Percentiles rank a stretch among this genome's conserved stretches.
Evolutionary conservation across 2,329 filamentous ascomycete species (phyloP).

Genomic region (Cryphonectria radicalis): DNA sequence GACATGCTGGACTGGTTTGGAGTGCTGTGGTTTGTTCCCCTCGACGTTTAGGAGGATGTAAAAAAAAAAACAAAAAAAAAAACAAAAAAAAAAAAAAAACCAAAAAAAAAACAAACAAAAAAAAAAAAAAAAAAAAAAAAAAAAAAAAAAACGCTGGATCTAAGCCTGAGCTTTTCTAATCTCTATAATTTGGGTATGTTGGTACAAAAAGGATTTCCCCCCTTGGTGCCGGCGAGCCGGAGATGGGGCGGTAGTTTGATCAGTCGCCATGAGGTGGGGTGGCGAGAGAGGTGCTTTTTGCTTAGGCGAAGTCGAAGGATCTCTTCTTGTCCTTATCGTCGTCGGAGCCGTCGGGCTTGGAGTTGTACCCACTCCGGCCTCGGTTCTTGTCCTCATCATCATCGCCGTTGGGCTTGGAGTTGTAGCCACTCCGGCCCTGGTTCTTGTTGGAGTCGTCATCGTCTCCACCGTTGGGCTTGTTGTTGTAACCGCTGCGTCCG

Average conservation of each 20-base stretch:
- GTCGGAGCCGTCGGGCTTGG: conserved; percentile 31
- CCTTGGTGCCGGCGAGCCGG: conserved; percentile 9
- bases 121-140: too few species aligned
- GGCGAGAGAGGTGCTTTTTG: not conserved
- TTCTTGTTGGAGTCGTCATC: conserved; percentile 41
- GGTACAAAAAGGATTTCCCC: conserved; percentile 15
- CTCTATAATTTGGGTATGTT: conserved; percentile 16
- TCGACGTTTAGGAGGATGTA: too few species aligned
- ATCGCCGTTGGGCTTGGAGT: conserved; percentile 38
- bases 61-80: too few species aligned
- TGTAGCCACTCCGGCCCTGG: conserved; percentile 54
- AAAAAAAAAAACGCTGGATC: conserved; percentile 19
- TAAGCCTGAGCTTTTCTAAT: conserved; percentile 27
- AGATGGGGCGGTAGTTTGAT: conserved; percentile 12
- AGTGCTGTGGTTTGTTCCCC: too few species aligned
- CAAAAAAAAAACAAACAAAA: too few species aligned
- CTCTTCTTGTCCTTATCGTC: conserved; percentile 38
- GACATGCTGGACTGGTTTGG: too few species aligned
- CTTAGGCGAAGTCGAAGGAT: conserved; percentile 35
- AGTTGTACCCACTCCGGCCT: conserved; percentile 54
- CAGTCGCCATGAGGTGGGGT: conserved; percentile 7
- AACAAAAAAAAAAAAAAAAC: too few species aligned
- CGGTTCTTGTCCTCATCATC: conserved; percentile 42
- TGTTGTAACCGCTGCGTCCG: conserved; percentile 49
- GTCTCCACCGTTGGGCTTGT: conserved; percentile 38